Evolutionary conservation across 257 asterid species (phyloP).

Genomic region (Plectranthus barbatus): DNA sequence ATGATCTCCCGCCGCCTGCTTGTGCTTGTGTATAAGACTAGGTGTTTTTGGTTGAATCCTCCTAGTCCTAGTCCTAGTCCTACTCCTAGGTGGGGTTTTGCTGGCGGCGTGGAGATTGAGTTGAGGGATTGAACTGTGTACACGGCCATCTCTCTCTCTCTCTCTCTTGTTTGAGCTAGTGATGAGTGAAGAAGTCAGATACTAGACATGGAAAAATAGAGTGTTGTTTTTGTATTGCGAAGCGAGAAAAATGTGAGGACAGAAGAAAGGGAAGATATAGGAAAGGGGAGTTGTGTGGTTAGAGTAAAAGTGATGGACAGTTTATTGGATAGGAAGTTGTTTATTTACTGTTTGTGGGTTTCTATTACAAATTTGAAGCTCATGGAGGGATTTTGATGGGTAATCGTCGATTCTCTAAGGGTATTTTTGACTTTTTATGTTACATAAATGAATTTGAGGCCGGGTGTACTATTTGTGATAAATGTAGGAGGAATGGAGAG

Average conservation of each 20-base stretch:
- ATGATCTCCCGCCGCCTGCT: conserved; percentile 8
- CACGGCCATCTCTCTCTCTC: conserved; percentile 61
- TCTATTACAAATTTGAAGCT: conserved; percentile 20
- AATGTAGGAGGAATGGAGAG: too few species aligned
- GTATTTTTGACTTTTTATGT: too few species aligned
- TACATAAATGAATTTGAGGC: too few species aligned
- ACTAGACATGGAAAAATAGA: conserved; percentile 11
- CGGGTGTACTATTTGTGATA: too few species aligned
- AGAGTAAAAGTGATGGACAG: conserved; percentile 17
- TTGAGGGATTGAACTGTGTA: conserved; percentile 67
- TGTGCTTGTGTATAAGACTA: conserved; percentile 26
- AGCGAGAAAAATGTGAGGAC: conserved; percentile 18
- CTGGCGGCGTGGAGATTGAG: conserved; percentile 65
- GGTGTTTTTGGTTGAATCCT: conserved; percentile 51
- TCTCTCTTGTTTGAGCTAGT: background rate
- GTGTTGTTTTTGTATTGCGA: background rate
- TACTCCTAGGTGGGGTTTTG: conserved; percentile 70
- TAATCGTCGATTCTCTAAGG: too few species aligned
- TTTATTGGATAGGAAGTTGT: conserved; percentile 10
- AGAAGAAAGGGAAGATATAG: conserved; percentile 11
- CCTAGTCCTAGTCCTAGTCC: too few species aligned
- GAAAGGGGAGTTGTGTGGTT: conserved; percentile 35
- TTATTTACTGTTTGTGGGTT: conserved; percentile 4
- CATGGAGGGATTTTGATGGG: too few species aligned
- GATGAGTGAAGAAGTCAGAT: conserved; percentile 9